Evolutionary conservation across 352 stramenopile genomes (phyloP).

Genomic region (Phytopythium helicoides): DNA sequence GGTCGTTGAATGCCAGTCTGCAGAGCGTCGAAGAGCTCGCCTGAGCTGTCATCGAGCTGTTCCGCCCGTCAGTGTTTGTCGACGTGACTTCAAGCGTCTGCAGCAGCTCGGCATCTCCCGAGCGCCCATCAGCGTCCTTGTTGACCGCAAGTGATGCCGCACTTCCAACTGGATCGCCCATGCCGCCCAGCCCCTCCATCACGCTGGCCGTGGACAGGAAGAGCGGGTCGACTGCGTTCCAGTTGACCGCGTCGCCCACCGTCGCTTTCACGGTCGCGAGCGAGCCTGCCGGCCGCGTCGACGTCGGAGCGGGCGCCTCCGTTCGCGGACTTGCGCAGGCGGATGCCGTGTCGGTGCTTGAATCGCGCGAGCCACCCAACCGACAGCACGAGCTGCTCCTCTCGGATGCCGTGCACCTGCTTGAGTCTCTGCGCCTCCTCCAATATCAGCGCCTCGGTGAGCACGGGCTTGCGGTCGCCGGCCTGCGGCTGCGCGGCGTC

Average conservation of each 20-base stretch:
- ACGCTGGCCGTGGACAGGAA: slow-evolving; percentile 3
- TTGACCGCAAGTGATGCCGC: background rate
- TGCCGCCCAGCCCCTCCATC: slow-evolving; percentile 2
- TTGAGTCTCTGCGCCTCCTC: slow-evolving; percentile 74
- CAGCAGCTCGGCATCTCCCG: too few species aligned
- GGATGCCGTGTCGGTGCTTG: slow-evolving; percentile 72
- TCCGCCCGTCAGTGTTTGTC: too few species aligned
- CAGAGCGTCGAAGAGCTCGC: background rate
- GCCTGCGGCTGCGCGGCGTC: too few species aligned
- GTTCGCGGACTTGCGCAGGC: slow-evolving; percentile 40
- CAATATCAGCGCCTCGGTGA: slow-evolving; percentile 71
- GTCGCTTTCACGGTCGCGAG: too few species aligned
- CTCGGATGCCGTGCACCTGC: slow-evolving; percentile 55
- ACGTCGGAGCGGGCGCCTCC: too few species aligned
- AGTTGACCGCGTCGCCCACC: slow-evolving; percentile 4
- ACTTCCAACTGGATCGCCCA: too few species aligned
- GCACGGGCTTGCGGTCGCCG: slow-evolving; percentile 1
- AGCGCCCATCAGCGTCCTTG: background rate
- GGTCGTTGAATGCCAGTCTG: background rate
- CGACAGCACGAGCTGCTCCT: slow-evolving; percentile 68
- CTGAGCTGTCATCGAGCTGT: too few species aligned
- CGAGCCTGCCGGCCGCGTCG: too few species aligned
- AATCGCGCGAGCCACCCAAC: slow-evolving; percentile 72
- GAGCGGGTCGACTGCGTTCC: slow-evolving; percentile 3
- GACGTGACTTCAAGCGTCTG: too few species aligned